Conservation (phyloP, 176 grass and related monocot species). For the barley (Hordeum vulgare) region MorexV3_pseudomolecules_assembly NC_058518.1:96649385-96649884, state of each 20-base stretch:
- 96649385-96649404: constrained; percentile 46
- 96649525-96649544: constrained; percentile 40
- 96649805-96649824: constrained; percentile 71
- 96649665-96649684: constrained; percentile 49
- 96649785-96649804: constrained; percentile 73
- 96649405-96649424: neutral
- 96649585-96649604: constrained; percentile 23
- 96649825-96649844: constrained; percentile 29
- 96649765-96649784: constrained; percentile 68
- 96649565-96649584: constrained; percentile 26
- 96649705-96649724: too few species aligned
- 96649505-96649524: constrained; percentile 62
- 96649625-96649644: constrained; percentile 58
- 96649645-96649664: constrained; percentile 44
- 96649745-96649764: constrained; percentile 27
- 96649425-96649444: neutral
- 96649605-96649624: constrained; percentile 92
- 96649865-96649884: constrained; percentile 10
- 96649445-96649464: too few species aligned
- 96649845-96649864: constrained; percentile 22
- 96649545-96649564: constrained; percentile 29
- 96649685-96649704: neutral
- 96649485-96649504: neutral
- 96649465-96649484: too few species aligned
- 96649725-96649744: neutral